A percentile compares a stretch with the other conserved stretches of the same genome.
Conservation (phyloP, 805 yeast genomes). For the Blastobotrys parvus region DNA sequence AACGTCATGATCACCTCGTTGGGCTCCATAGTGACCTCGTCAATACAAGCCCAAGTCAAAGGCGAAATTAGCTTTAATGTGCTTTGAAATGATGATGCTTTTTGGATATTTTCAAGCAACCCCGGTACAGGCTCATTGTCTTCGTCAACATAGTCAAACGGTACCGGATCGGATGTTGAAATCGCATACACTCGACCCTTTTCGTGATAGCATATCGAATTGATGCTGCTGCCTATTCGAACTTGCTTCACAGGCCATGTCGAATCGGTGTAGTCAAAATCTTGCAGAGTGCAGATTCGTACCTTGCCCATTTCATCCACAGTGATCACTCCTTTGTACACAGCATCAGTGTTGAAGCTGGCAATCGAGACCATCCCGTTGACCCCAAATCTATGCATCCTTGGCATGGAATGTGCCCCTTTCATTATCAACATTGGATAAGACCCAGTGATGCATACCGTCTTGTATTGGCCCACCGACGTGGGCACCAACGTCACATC, state of each 20-base stretch:
- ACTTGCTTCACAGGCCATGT: constrained; percentile 13
- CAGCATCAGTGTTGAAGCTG: constrained; percentile 34
- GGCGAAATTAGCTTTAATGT: constrained; percentile 63
- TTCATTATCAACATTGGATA: constrained; percentile 64
- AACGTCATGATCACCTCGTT: constrained; percentile 56
- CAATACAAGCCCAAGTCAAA: constrained; percentile 67
- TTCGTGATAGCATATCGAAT: constrained; percentile 62
- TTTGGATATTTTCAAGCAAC: constrained; percentile 38
- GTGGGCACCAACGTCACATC: constrained; percentile 22
- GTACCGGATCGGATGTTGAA: constrained; percentile 50
- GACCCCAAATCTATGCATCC: constrained; percentile 58
- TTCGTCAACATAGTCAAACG: constrained; percentile 63
- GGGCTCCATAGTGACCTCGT: constrained; percentile 53
- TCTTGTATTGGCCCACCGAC: constrained; percentile 43
- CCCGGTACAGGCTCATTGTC: constrained; percentile 63
- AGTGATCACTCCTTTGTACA: constrained; percentile 50
- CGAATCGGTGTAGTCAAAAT: constrained; percentile 12
- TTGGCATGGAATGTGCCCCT: constrained; percentile 52
- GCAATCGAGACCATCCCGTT: constrained; percentile 44
- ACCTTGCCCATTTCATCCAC: constrained; percentile 66
- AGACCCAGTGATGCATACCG: constrained; percentile 62
- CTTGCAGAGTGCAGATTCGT: constrained; percentile 33
- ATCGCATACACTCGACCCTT: constrained; percentile 52
- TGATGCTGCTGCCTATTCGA: constrained; percentile 51
- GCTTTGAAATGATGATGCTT: constrained; percentile 53